Base-by-base conservation (phyloP, 768 basidiomycete genomes). In the Phaeotremella fagi region DNA sequence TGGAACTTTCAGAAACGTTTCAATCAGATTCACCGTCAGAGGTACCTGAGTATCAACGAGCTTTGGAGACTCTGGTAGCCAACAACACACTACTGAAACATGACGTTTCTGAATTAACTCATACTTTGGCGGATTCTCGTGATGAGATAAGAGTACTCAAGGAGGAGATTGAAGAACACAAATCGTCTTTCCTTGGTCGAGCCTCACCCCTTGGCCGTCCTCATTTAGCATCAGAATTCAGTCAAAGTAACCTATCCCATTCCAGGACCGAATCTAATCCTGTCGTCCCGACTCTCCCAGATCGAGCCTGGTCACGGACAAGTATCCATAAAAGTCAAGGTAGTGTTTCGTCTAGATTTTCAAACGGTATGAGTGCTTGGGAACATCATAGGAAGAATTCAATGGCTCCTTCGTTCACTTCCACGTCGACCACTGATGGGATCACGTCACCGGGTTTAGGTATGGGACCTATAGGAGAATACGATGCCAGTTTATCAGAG, bases 11-110 rank as follows among this genome's bases (percentile, higher is more conserved):
- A 2, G 60, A 63, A 33, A 70, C 68, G 9, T 70, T 67, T 54
- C 48, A 38, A 1, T 42, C 63, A 18, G 61, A 62, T 3, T 46
- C 41, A 11, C 62, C 68, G 15, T 44, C 63, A 4, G 69, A 66
- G 24, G 58, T 52, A 38, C 62, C 71, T 4, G 67, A 68, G 51
- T 64, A 69, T 23, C 70, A 70, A 31, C 45, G 56, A n/a, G 83
- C 90, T 12, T 76, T 95, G 14, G 88, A 90, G 69, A 83, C 85
- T n/a, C 78, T 94, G 26, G 89, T 91, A 6, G 82, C 83, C 28
- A 87, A 88, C 63, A 94, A 90, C 63, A 87, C 91, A 60, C 79
- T 79, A 23, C 75, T 92, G 48, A 88, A 87, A 72, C 83, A 82
- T 18, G 88, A 90, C 64, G 89, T 87, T 54, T 79, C 81, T 5